Evolutionary conservation across 495 filamentous ascomycete genomes (phyloP).

Genomic region (Tuber indicum): DNA sequence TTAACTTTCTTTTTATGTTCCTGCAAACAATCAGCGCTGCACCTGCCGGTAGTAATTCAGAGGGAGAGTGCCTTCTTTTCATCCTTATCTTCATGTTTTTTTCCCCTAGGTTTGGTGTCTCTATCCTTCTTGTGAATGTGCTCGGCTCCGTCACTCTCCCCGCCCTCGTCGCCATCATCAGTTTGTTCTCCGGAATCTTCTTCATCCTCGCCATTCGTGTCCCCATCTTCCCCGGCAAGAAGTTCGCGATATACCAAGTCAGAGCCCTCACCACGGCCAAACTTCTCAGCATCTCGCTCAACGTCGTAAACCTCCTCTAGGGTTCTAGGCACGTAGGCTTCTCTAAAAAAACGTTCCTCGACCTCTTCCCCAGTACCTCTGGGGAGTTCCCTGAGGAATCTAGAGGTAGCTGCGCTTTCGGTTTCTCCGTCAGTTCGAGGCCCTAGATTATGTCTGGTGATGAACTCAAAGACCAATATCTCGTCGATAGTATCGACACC

Average conservation of each 20-base stretch:
- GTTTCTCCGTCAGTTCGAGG: conserved; percentile 45
- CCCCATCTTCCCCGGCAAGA: conserved; percentile 54
- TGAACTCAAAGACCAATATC: conserved; percentile 68
- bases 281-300: conserved; percentile 75
- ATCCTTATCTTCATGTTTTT: conserved; percentile 85
- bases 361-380: conserved; percentile 54
- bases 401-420: conserved; percentile 47
- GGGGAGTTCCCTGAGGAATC: conserved; percentile 47
- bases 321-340: conserved; percentile 91
- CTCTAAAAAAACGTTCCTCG: conserved; percentile 84
- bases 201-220: conserved; percentile 46
- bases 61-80: conserved; percentile 57
- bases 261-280: conserved; percentile 62
- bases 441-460: conserved; percentile 46
- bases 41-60: neutral
- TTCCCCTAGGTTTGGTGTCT: conserved; percentile 64
- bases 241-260: conserved; percentile 75
- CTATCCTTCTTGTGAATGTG: conserved; percentile 44
- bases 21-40: conserved; percentile 41
- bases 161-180: conserved; percentile 47
- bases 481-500: conserved; percentile 73
- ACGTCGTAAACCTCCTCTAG: conserved; percentile 93
- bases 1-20: conserved; percentile 86
- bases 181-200: conserved; percentile 48
- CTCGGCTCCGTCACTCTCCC: conserved; percentile 30